These are phyloP conservation scores for Torulaspora indica DNA, from an alignment of 805 yeast genomes.

Conservation along the genomic window DNA sequence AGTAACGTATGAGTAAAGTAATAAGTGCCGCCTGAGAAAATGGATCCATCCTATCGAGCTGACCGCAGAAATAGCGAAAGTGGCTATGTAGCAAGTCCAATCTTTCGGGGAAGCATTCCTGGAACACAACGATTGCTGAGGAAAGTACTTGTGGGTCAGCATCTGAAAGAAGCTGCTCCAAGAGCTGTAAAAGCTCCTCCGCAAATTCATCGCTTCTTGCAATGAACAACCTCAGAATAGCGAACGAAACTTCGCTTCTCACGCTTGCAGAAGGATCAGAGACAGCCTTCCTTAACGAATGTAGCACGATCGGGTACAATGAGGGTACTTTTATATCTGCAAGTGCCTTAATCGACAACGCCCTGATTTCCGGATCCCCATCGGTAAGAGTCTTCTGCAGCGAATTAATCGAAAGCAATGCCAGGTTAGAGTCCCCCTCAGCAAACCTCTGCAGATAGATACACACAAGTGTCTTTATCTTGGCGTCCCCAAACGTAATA, in stretches of 20 bases:
- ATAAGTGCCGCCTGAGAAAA: conserved; percentile 62
- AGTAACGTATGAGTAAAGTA: conserved; percentile 63
- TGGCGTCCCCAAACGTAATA: conserved; percentile 60
- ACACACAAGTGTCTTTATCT: conserved; percentile 70
- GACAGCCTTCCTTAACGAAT: conserved; percentile 64
- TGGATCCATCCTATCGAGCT: conserved; percentile 54
- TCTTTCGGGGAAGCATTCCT: conserved; percentile 49
- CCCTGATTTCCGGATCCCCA: conserved; percentile 59
- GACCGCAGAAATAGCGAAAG: conserved; percentile 52
- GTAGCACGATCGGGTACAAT: conserved; percentile 68
- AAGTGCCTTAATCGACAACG: conserved; percentile 71
- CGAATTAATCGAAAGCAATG: conserved; percentile 83
- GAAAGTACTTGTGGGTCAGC: conserved; percentile 62
- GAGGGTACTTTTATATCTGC: conserved; percentile 81
- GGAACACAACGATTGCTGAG: conserved; percentile 56
- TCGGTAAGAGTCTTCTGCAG: conserved; percentile 80
- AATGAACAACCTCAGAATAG: conserved; percentile 55
- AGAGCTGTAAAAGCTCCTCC: conserved; percentile 46
- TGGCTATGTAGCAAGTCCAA: conserved; percentile 69
- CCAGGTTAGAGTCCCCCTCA: conserved; percentile 81
- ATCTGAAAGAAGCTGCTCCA: conserved; percentile 60
- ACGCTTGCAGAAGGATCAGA: conserved; percentile 74
- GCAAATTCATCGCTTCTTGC: conserved; percentile 41
- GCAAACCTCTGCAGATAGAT: conserved; percentile 71
- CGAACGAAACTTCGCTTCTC: conserved; percentile 71